Percentiles rank a stretch among this genome's conserved stretches.
Evolutionary conservation across 2,329 filamentous ascomycete genomes (phyloP).

Genomic region (Keithomyces neogunnii): DNA sequence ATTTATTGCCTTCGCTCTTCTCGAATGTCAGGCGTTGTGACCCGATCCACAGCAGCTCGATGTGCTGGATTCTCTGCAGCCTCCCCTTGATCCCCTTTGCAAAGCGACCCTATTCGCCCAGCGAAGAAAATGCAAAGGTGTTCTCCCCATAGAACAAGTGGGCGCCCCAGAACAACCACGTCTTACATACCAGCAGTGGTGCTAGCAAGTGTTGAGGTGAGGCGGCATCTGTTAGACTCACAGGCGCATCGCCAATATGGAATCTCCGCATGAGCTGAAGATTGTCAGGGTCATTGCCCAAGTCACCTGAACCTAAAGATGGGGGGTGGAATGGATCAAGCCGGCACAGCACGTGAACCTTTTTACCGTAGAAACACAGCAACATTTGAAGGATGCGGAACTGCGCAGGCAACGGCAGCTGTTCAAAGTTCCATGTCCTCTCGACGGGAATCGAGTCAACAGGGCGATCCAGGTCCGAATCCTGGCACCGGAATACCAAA

Average conservation of each 20-base stretch:
- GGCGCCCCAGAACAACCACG: slow-evolving; percentile 30
- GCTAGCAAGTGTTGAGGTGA: slow-evolving; percentile 28
- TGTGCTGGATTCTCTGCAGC: slow-evolving; percentile 32
- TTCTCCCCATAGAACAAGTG: slow-evolving; percentile 41
- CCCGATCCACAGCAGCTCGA: slow-evolving; percentile 36
- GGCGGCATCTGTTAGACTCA: slow-evolving; percentile 22
- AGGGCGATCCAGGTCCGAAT: no score
- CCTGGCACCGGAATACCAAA: no score
- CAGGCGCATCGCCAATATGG: slow-evolving; percentile 23
- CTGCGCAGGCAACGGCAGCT: slow-evolving; percentile 14
- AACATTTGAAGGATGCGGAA: slow-evolving; percentile 26
- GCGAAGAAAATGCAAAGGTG: slow-evolving; percentile 42
- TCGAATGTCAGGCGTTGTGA: slow-evolving; percentile 21
- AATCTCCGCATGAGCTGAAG: slow-evolving; percentile 28
- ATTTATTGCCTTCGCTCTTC: slow-evolving; percentile 12
- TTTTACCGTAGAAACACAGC: slow-evolving; percentile 23
- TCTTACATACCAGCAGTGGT: slow-evolving; percentile 29
- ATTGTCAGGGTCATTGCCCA: not conserved
- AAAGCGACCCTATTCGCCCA: slow-evolving; percentile 43
- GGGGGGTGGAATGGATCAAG: slow-evolving; percentile 27
- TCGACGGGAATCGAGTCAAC: no score
- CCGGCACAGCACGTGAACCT: slow-evolving; percentile 36
- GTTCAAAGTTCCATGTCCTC: not conserved
- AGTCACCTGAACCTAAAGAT: not conserved
- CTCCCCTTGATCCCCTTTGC: slow-evolving; percentile 31